These are phyloP conservation scores for Vicia villosa DNA, from an alignment of 306 rosid genomes.

Conservation along the genomic window DNA sequence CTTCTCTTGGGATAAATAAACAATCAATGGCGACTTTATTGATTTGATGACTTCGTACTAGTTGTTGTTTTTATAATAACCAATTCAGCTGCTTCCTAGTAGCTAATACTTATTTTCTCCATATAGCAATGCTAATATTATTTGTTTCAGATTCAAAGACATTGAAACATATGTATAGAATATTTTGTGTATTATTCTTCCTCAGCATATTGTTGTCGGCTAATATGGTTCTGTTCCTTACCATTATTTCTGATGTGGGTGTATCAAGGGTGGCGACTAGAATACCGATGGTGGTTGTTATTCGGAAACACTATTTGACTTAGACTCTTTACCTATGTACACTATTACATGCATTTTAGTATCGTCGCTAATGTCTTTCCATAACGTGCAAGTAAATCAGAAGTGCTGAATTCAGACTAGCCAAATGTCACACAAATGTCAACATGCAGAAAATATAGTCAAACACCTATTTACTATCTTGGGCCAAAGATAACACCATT, in stretches of 20 bases:
- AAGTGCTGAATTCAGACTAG: constrained; percentile 50
- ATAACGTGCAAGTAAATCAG: constrained; percentile 43
- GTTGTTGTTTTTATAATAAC: constrained; percentile 5
- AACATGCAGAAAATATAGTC: constrained; percentile 71
- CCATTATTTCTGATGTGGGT: too few species aligned
- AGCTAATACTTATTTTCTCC: too few species aligned
- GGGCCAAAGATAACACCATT: constrained; percentile 54
- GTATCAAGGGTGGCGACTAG: constrained; percentile 81
- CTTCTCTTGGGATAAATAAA: too few species aligned
- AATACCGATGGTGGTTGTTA: constrained; percentile 87
- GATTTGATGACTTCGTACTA: too few species aligned
- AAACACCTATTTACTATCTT: constrained; percentile 65
- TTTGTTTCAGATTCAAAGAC: neutral
- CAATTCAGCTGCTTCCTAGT: neutral
- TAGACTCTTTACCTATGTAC: constrained; percentile 43
- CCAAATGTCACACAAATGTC: constrained; percentile 77
- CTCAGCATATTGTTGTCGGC: constrained; percentile 1
- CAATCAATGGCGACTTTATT: too few species aligned
- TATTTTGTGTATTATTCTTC: constrained; percentile 9
- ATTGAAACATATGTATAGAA: neutral
- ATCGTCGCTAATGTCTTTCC: constrained; percentile 51
- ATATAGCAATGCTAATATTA: neutral
- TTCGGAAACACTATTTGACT: constrained; percentile 69
- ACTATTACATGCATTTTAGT: constrained; percentile 42
- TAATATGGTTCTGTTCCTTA: constrained; percentile 21